These are phyloP conservation scores for Scytalidium sp. DNA, from an alignment of 2,329 filamentous ascomycete species.

Conservation along the genomic window DNA sequence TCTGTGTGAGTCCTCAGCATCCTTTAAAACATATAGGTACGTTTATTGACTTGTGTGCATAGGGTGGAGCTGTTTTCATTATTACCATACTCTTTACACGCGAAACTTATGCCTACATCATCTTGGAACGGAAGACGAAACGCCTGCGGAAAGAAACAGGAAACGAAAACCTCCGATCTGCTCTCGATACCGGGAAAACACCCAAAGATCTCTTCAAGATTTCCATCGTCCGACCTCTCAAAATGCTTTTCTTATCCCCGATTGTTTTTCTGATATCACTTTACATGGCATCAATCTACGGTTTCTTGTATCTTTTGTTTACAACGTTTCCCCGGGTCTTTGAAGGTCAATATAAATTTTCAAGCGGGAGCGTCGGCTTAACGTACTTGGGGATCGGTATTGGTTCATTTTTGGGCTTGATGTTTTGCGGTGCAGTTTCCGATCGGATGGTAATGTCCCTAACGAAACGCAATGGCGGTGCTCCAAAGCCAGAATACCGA, in stretches of 20 bases:
- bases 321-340: constrained; percentile 52
- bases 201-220: constrained; percentile 26
- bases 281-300: constrained; percentile 52
- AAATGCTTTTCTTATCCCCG: constrained; percentile 38
- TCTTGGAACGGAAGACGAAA: constrained; percentile 38
- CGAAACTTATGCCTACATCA: constrained; percentile 45
- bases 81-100: constrained; percentile 34
- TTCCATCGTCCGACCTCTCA: constrained; percentile 34
- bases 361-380: constrained; percentile 27
- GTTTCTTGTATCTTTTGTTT: constrained; percentile 51
- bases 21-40: too few relatives aligned
- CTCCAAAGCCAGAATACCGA: constrained; percentile 39
- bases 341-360: constrained; percentile 45
- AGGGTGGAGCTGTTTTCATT: constrained; percentile 29
- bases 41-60: too few relatives aligned
- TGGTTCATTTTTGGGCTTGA: constrained; percentile 14
- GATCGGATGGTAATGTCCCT: constrained; percentile 3
- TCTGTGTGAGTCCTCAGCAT: constrained; percentile 10
- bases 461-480: constrained; percentile 16
- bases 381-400: constrained; percentile 31
- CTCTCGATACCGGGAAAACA: constrained; percentile 21
- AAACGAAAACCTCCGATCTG: constrained; percentile 46
- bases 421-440: constrained; percentile 29
- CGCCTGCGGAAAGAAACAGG: constrained; percentile 45
- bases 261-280: constrained; percentile 48